Percentiles rank a stretch among this genome's conserved stretches.
phyloP scores from a whole-genome alignment of 179 eudicot genomes.

The Actinidia arguta region DNA sequence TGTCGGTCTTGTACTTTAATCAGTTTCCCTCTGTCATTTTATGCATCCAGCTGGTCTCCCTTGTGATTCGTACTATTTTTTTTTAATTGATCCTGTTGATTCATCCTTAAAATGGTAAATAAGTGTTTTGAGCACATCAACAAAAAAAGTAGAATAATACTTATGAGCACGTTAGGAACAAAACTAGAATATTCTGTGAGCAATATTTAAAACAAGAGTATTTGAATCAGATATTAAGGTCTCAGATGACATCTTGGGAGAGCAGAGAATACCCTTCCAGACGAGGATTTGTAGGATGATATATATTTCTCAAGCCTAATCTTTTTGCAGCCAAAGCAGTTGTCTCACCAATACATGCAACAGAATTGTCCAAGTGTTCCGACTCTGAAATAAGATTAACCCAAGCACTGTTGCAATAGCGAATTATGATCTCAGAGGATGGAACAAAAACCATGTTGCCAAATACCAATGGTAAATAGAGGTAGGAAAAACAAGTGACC shows the following conservation, averaged over 20 bases:
- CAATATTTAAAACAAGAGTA: background rate
- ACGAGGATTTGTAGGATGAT: conserved; percentile 79
- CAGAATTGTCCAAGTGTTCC: conserved; percentile 58
- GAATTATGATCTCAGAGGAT: conserved; percentile 2
- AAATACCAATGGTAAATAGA: conserved; percentile 6
- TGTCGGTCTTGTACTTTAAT: no score
- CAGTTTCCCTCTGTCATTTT: no score
- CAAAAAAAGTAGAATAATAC: no score
- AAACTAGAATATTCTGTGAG: background rate
- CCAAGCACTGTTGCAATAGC: conserved; percentile 72
- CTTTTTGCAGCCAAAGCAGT: conserved; percentile 87
- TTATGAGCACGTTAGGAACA: no score
- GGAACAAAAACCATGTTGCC: background rate
- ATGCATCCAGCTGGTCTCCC: no score
- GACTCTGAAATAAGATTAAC: conserved; percentile 55
- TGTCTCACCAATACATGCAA: conserved; percentile 98
- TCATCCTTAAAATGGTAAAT: no score
- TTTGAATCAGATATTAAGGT: background rate
- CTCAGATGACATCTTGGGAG: background rate
- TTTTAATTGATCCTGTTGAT: no score
- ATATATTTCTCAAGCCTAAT: conserved; percentile 74
- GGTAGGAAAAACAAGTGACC: background rate
- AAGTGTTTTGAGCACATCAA: no score
- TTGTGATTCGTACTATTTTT: no score
- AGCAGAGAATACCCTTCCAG: conserved; percentile 74